A percentile compares a stretch with the other conserved stretches of the same genome.
Conservation (phyloP, 2,329 filamentous ascomycete species). For the Thielaviopsis cerberus region DNA sequence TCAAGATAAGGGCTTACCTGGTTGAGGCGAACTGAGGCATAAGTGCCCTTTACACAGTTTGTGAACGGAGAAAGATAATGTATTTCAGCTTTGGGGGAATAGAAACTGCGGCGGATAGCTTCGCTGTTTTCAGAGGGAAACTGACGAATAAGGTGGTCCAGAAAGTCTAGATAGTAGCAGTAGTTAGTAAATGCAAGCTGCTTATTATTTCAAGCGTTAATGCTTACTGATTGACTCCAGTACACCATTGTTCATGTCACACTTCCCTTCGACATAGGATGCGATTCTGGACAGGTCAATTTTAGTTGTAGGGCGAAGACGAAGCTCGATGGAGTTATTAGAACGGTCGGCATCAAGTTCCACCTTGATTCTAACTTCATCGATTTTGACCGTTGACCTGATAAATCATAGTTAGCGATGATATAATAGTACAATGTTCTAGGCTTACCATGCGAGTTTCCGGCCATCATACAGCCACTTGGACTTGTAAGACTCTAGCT, state of each 20-base stretch:
- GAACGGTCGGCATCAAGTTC: constrained; percentile 45
- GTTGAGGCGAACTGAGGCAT: constrained; percentile 64
- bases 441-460: constrained; percentile 61
- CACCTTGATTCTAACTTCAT: constrained; percentile 38
- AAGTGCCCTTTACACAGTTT: constrained; percentile 74
- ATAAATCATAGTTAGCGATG: constrained; percentile 10
- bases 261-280: constrained; percentile 43
- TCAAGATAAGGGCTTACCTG: constrained; percentile 20
- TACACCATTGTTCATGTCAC: constrained; percentile 44
- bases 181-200: not conserved
- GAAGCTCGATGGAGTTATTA: constrained; percentile 38
- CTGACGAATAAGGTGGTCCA: constrained; percentile 77
- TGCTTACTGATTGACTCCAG: constrained; percentile 52
- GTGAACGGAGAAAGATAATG: constrained; percentile 38
- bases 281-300: constrained; percentile 50
- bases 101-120: constrained; percentile 69
- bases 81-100: constrained; percentile 33
- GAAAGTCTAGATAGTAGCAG: constrained; percentile 32
- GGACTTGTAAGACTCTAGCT: constrained; percentile 27
- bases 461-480: constrained; percentile 64
- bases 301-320: constrained; percentile 43
- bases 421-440: not conserved
- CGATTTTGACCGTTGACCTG: constrained; percentile 19
- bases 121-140: constrained; percentile 49
- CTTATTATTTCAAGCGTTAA: not conserved